Conservation (phyloP, 2,329 filamentous ascomycete genomes). For the Aschersonia sp. region DNA sequence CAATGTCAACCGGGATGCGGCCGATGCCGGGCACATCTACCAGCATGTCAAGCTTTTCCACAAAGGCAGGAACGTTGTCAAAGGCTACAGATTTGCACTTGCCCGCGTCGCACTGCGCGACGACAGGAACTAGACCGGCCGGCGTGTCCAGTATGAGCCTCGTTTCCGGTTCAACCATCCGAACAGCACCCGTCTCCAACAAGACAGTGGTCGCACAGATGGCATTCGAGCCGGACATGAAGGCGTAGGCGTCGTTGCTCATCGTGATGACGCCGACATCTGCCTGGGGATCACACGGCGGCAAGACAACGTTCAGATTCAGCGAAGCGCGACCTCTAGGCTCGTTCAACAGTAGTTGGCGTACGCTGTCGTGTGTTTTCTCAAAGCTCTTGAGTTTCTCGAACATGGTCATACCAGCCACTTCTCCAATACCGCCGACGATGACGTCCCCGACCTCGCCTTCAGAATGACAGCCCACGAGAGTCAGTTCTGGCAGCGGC, state of each 20-base stretch:
- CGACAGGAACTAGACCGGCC: conserved; percentile 25
- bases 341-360: conserved; percentile 28
- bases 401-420: conserved; percentile 27
- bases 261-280: conserved; percentile 31
- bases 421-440: conserved; percentile 29
- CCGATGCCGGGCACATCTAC: conserved; percentile 26
- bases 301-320: conserved; percentile 23
- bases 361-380: conserved; percentile 22
- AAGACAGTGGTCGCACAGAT: conserved; percentile 28
- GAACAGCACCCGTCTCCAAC: conserved; percentile 30
- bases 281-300: conserved; percentile 26
- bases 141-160: conserved; percentile 25
- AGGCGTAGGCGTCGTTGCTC: conserved; percentile 27
- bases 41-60: conserved; percentile 20
- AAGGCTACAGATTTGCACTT: conserved; percentile 29
- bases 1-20: conserved; percentile 24
- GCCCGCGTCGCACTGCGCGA: conserved; percentile 23
- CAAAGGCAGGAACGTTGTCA: conserved; percentile 29
- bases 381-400: conserved; percentile 30
- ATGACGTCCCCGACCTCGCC: conserved; percentile 34
- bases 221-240: conserved; percentile 27
- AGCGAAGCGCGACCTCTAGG: conserved; percentile 27
- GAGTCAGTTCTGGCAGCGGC: conserved; percentile 7
- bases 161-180: conserved; percentile 28
- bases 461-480: conserved; percentile 22